These are phyloP conservation scores for Trametes coccinea DNA, from an alignment of 768 basidiomycete genomes.

Conservation along the genomic window DNA sequence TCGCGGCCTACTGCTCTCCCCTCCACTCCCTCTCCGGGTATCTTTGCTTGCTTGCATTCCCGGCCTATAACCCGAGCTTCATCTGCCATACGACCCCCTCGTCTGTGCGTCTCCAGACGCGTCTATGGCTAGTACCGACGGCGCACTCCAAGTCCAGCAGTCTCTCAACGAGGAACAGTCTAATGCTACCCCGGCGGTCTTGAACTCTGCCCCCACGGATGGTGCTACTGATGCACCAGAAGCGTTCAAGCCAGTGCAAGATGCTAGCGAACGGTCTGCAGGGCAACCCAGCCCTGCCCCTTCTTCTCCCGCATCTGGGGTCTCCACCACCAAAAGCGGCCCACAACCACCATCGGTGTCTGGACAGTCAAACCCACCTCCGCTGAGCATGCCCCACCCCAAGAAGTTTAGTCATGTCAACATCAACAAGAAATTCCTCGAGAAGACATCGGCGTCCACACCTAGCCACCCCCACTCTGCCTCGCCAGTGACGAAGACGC, in stretches of 20 bases:
- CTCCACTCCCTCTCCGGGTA: background rate
- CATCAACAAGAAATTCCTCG: slow-evolving; percentile 95
- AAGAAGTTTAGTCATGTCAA: slow-evolving; percentile 91
- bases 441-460: slow-evolving; percentile 73
- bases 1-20: background rate
- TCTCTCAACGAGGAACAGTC: slow-evolving; percentile 28
- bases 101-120: slow-evolving; percentile 64
- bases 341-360: slow-evolving; percentile 19
- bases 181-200: background rate
- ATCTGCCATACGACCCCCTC: background rate
- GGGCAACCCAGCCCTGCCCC: slow-evolving; percentile 25
- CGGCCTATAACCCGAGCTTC: too few relatives aligned
- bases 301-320: slow-evolving; percentile 21
- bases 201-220: slow-evolving; percentile 8
- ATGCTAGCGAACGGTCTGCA: slow-evolving; percentile 13
- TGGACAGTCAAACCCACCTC: slow-evolving; percentile 13
- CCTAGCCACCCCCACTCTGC: slow-evolving; percentile 45
- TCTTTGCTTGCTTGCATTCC: background rate
- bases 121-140: slow-evolving; percentile 77
- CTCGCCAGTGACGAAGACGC: slow-evolving; percentile 49
- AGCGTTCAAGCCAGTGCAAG: background rate
- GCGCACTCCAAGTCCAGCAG: slow-evolving; percentile 47
- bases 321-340: slow-evolving; percentile 19
- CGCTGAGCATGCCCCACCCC: slow-evolving; percentile 47
- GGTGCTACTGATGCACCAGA: slow-evolving; percentile 8